A percentile compares a stretch with the other conserved stretches of the same genome.
Conservation (phyloP, 768 basidiomycete species). For the Mycena leptocephala region DNA sequence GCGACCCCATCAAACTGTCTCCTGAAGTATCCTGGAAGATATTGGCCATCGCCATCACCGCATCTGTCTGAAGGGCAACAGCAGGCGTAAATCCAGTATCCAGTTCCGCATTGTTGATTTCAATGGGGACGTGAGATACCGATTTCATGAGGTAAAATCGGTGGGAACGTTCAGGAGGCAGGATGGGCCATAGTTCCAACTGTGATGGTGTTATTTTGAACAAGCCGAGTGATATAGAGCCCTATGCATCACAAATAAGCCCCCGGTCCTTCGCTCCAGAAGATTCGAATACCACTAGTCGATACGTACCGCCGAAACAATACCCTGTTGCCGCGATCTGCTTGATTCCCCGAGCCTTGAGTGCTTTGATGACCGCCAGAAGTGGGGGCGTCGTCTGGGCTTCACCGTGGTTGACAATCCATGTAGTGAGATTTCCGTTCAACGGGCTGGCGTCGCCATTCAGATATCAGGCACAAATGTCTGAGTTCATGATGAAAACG, state of each 20-base stretch:
- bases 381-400: constrained; percentile 48
- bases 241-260: background rate
- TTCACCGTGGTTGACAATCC: constrained; percentile 50
- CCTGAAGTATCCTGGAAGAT: constrained; percentile 29
- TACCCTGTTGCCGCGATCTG: constrained; percentile 53
- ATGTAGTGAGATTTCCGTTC: constrained; percentile 41
- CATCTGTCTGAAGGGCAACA: constrained; percentile 21
- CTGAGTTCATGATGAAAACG: background rate
- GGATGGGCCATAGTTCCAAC: constrained; percentile 31
- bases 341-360: constrained; percentile 53
- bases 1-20: constrained; percentile 28
- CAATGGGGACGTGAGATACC: constrained; percentile 24
- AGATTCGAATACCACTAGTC: background rate
- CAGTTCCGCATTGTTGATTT: constrained; percentile 32
- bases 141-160: constrained; percentile 30
- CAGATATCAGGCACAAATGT: constrained; percentile 32
- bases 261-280: background rate
- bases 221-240: constrained; percentile 27
- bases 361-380: constrained; percentile 48
- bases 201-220: constrained; percentile 30
- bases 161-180: constrained; percentile 21
- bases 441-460: constrained; percentile 23
- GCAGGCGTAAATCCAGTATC: constrained; percentile 32
- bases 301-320: constrained; percentile 49
- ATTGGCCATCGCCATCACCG: constrained; percentile 24